Percentiles rank a stretch among this genome's conserved stretches.
phyloP scores from a whole-genome alignment of 768 basidiomycete species.

The Podaxis sp. region DNA sequence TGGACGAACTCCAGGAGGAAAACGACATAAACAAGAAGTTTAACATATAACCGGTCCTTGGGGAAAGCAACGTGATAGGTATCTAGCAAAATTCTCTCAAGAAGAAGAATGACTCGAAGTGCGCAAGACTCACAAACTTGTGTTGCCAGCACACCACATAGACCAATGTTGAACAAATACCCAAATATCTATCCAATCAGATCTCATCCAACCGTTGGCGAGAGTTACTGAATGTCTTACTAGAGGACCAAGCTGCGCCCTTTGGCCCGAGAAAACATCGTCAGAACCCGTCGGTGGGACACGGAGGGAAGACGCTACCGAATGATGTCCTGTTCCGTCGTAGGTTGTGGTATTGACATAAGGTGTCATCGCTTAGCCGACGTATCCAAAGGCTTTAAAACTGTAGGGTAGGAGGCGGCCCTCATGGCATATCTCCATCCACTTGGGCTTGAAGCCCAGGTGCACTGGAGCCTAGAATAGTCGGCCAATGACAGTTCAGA shows the following conservation, averaged over 20 bases:
- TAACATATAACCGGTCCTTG: neutral
- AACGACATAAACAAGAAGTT: neutral
- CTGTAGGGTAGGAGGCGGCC: neutral
- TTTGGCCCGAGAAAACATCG: neutral
- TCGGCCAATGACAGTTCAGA: neutral
- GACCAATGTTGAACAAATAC: constrained; percentile 26
- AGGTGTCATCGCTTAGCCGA: neutral
- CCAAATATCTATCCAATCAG: constrained; percentile 22
- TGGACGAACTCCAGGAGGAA: constrained; percentile 30
- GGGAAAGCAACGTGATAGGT: constrained; percentile 32
- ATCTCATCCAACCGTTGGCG: neutral
- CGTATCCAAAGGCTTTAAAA: neutral
- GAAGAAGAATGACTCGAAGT: neutral
- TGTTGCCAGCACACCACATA: constrained; percentile 28
- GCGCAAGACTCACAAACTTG: constrained; percentile 31
- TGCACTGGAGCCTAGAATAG: neutral
- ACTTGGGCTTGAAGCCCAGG: neutral
- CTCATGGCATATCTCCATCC: neutral
- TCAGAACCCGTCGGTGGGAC: neutral
- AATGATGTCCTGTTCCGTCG: neutral
- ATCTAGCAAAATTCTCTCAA: constrained; percentile 20
- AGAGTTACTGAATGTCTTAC: neutral
- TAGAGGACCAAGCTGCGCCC: constrained; percentile 5
- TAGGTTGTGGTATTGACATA: neutral
- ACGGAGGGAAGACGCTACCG: neutral